phyloP scores from a whole-genome alignment of 768 basidiomycete genomes.

The Lactarius pseudohatsudake region DNA sequence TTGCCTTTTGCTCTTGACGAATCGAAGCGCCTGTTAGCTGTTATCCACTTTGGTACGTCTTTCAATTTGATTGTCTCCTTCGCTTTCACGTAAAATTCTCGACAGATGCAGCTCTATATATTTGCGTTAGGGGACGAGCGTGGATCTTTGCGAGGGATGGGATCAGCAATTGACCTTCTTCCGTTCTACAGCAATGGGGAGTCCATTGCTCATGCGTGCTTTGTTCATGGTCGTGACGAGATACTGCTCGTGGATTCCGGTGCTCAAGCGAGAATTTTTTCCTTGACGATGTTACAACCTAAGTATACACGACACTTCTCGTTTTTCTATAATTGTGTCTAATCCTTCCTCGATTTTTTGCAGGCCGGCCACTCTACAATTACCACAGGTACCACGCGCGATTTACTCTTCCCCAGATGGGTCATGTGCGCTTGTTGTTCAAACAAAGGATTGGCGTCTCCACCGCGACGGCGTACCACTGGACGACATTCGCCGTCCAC shows the following conservation, averaged over 20 bases:
- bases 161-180: slow-evolving; percentile 39
- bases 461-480: slow-evolving; percentile 47
- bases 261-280: slow-evolving; percentile 48
- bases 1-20: no score
- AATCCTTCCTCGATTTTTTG: neutral
- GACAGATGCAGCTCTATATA: slow-evolving; percentile 26
- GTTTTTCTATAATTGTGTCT: neutral
- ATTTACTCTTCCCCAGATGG: slow-evolving; percentile 53
- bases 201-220: slow-evolving; percentile 40
- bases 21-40: no score
- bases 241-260: slow-evolving; percentile 48
- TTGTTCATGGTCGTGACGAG: slow-evolving; percentile 52
- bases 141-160: slow-evolving; percentile 41
- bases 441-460: slow-evolving; percentile 13
- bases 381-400: slow-evolving; percentile 8
- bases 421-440: slow-evolving; percentile 46
- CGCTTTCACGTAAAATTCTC: neutral
- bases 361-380: slow-evolving; percentile 45
- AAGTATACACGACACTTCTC: slow-evolving; percentile 38
- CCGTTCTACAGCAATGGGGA: slow-evolving; percentile 42
- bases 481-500: slow-evolving; percentile 54
- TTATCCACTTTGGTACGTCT: no score
- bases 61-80: neutral
- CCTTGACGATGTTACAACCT: slow-evolving; percentile 51
- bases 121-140: slow-evolving; percentile 44